Conservation (phyloP, 2,329 filamentous ascomycete genomes). For the Fusarium succisae region DNA sequence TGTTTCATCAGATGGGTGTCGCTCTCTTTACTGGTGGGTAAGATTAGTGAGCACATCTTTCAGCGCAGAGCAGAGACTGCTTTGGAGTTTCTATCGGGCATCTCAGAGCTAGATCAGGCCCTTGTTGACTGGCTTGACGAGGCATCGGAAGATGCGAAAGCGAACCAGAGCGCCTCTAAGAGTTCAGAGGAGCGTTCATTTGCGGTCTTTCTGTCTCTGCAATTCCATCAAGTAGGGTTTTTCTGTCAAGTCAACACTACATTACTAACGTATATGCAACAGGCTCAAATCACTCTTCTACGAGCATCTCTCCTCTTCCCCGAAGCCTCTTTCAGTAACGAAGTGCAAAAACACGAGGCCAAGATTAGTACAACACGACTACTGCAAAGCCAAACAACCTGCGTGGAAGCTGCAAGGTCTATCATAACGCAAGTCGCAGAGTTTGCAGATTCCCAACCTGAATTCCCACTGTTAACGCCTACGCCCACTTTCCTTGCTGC, state of each 20-base stretch:
- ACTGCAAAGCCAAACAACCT: constrained; percentile 31
- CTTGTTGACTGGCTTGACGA: constrained; percentile 31
- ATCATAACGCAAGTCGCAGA: constrained; percentile 34
- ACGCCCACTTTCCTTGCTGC: constrained; percentile 31
- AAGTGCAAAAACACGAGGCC: constrained; percentile 26
- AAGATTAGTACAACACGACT: constrained; percentile 24
- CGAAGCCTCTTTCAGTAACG: constrained; percentile 20
- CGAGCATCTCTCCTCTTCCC: constrained; percentile 34
- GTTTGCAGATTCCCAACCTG: constrained; percentile 25
- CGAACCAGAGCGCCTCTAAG: constrained; percentile 1
- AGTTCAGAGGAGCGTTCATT: constrained; percentile 16
- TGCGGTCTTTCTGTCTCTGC: constrained; percentile 24
- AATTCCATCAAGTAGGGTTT: constrained; percentile 24
- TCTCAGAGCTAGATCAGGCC: constrained; percentile 24
- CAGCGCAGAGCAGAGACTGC: constrained; percentile 22
- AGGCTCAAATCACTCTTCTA: constrained; percentile 35
- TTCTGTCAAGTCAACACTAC: accelerated
- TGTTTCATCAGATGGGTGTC: constrained; percentile 33
- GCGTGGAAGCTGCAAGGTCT: constrained; percentile 32
- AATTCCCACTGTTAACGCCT: constrained; percentile 25
- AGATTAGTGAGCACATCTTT: constrained; percentile 37
- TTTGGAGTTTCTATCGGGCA: constrained; percentile 19
- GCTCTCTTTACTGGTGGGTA: constrained; percentile 18
- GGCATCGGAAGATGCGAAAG: constrained; percentile 10
- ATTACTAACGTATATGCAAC: accelerated